Evolutionary conservation across 2,329 filamentous ascomycete species (phyloP).

Genomic region (Trichoderma sp.): DNA sequence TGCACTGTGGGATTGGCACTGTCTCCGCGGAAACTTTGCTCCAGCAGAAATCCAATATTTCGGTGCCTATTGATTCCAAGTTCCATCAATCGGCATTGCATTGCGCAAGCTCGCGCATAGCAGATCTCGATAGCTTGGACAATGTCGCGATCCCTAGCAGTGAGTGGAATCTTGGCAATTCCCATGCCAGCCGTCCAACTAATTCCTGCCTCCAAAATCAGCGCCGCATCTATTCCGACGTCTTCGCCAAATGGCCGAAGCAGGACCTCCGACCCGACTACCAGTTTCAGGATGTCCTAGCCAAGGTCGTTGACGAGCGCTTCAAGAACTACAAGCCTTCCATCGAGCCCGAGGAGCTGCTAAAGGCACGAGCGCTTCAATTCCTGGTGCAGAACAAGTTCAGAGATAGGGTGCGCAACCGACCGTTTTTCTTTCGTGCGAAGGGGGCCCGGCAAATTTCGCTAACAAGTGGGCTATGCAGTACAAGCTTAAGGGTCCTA

Average conservation of each 20-base stretch:
- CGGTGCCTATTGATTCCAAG: background rate
- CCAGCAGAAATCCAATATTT: conserved; percentile 14
- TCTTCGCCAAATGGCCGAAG: conserved; percentile 57
- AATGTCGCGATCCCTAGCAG: conserved; percentile 36
- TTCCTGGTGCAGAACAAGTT: conserved; percentile 59
- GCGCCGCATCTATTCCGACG: conserved; percentile 39
- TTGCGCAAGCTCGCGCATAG: conserved; percentile 12
- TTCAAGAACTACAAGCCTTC: conserved; percentile 33
- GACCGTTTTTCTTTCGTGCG: background rate
- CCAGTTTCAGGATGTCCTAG: conserved; percentile 58
- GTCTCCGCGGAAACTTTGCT: background rate
- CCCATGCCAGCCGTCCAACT: background rate
- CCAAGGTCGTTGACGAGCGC: conserved; percentile 35
- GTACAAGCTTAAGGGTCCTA: conserved; percentile 43
- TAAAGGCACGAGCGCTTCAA: conserved; percentile 58
- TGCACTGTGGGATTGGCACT: background rate
- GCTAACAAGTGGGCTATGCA: conserved; percentile 22
- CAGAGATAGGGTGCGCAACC: conserved; percentile 47
- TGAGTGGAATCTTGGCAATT: conserved; percentile 19
- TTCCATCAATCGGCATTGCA: background rate
- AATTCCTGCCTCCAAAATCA: conserved; percentile 18
- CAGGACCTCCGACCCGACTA: conserved; percentile 60
- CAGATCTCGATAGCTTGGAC: background rate
- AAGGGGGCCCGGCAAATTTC: background rate
- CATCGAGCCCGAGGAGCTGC: conserved; percentile 48